phyloP scores from a whole-genome alignment of 2,329 filamentous ascomycete species.

The Colletotrichum echinochloae region DNA sequence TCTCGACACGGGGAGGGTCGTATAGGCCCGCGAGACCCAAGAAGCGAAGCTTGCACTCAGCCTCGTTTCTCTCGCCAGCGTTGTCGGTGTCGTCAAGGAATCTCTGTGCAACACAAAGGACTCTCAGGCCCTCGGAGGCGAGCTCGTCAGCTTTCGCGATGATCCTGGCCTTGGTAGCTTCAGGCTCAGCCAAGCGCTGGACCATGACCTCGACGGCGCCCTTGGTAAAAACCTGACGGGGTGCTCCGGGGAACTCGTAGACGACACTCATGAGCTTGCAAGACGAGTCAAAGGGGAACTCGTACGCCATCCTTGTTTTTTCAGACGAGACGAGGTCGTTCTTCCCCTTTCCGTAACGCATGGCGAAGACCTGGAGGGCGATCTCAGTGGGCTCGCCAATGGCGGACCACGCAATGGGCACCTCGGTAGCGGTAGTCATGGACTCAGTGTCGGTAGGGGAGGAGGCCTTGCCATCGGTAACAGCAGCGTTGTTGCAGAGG shows the following conservation, averaged over 20 bases:
- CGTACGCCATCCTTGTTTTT: constrained; percentile 65
- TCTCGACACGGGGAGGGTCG: constrained; percentile 77
- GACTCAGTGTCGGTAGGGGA: constrained; percentile 59
- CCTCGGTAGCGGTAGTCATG: constrained; percentile 57
- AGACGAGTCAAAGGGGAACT: constrained; percentile 79
- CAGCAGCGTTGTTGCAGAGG: constrained; percentile 70
- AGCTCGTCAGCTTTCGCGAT: constrained; percentile 65
- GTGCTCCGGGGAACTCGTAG: constrained; percentile 56
- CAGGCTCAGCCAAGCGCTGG: constrained; percentile 61
- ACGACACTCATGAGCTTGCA: constrained; percentile 82
- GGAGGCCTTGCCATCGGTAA: constrained; percentile 57
- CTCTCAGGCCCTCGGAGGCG: constrained; percentile 73
- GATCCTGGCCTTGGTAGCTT: constrained; percentile 60
- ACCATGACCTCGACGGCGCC: constrained; percentile 70
- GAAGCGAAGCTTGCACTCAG: constrained; percentile 71
- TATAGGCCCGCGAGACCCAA: constrained; percentile 79
- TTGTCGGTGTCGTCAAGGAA: constrained; percentile 53
- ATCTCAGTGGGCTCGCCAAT: constrained; percentile 79
- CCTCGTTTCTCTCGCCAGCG: constrained; percentile 61
- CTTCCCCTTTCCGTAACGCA: constrained; percentile 71
- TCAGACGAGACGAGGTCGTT: constrained; percentile 47
- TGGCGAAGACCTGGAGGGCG: constrained; percentile 78
- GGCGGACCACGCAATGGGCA: constrained; percentile 63
- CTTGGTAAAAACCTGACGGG: constrained; percentile 64
- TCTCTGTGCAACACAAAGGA: constrained; percentile 73